Conservation (phyloP, 2,329 filamentous ascomycete genomes). For the Pseudogymnoascus sp. region DNA sequence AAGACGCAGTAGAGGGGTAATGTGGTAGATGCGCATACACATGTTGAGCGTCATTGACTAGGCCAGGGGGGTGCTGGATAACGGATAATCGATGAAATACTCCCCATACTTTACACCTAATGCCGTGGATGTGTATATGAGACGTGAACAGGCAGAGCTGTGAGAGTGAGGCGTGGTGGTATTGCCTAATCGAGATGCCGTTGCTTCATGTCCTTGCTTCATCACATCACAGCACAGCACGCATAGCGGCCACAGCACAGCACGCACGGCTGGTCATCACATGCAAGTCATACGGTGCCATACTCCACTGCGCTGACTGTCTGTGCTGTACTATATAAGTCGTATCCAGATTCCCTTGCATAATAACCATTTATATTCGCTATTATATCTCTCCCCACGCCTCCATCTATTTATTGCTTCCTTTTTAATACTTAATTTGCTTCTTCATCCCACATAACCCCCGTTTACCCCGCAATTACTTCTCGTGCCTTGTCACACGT, state of each 20-base stretch:
- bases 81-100: background rate
- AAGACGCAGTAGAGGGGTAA: conserved; percentile 55
- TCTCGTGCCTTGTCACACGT: conserved; percentile 1
- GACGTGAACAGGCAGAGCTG: background rate
- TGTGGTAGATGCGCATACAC: background rate
- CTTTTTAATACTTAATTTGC: background rate
- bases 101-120: background rate
- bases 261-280: background rate
- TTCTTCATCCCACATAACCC: background rate
- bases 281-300: background rate
- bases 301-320: background rate
- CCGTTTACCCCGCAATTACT: background rate
- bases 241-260: background rate
- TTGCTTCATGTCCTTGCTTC: background rate
- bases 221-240: background rate
- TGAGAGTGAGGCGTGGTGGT: conserved; percentile 3
- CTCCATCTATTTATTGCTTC: background rate
- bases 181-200: conserved; percentile 1
- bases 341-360: background rate
- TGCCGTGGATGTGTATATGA: background rate
- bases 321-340: background rate
- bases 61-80: background rate
- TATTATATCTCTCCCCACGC: background rate
- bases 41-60: background rate
- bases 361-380: background rate